Evolutionary conservation across 2,329 filamentous ascomycete genomes (phyloP), one percentile per base, ranked within the genome.

Genomic region (Raffaelea albimanens): DNA sequence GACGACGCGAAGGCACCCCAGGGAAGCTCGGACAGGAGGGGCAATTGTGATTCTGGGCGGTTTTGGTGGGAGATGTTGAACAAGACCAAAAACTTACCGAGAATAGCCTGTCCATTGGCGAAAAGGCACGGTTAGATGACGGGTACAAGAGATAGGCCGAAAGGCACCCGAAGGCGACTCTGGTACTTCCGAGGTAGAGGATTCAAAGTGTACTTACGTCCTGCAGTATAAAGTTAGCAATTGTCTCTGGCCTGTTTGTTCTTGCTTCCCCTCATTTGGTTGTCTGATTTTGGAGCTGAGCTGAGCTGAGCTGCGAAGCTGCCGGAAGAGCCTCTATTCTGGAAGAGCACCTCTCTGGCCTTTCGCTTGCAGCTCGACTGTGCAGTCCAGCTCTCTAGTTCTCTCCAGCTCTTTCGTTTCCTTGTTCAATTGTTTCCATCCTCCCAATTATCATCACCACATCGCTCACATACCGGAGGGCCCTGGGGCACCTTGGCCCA

Each of bases 401-500:
- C n/a, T n/a, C n/a, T n/a, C n/a, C n/a, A n/a, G n/a, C n/a, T n/a
- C n/a, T n/a, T n/a, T n/a, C n/a, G n/a, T n/a, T n/a, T 34, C 31
- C 16, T 34, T 34, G 10, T 34, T 34, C 31, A 34, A 34, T 34
- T 34, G 10, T 10, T 34, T 34, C 31, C 31, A 34, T 34, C 31
- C 16, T 34, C 16, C 16, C 16, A 10, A 16, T 34, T 34, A 16
- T 34, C 16, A 10, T 34, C 31, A 51, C 19, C 19, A 5, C 33
- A 40, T 13, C 19, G 14, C 31, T 18, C 46, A 79, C 85, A 70
- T 80, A 93, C 89, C 64, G 91, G 90, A 78, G 91, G 91, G 55
- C 91, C 91, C 71, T 96, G 87, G 57, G 87, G 84, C 48, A 97
- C 88, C 61, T 86, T 85, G 63, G 87, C 80, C 90, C 91, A 97